Evolutionary conservation across 768 basidiomycete genomes (phyloP), one percentile per base, ranked within the genome.

Genomic region (Macrolepiota albuminosa): DNA sequence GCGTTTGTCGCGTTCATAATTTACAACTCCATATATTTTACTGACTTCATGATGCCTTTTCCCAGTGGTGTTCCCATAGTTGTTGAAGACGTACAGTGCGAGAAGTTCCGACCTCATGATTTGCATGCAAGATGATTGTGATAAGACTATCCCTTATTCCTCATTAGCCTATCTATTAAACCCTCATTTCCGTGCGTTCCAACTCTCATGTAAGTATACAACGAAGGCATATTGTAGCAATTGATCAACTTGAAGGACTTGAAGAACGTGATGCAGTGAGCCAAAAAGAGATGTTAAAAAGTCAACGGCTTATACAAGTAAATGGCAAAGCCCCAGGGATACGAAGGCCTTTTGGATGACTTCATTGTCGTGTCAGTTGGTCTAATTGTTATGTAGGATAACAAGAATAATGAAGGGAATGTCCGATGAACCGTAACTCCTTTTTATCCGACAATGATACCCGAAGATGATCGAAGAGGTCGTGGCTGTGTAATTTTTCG

Each of bases 401-500:
- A 54, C 1, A 21, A 26, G 16, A 18, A 26, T 10, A 39, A 24
- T 26, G 13, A n/a, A 29, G 1, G n/a, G 13, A 31, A 31, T 34
- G 31, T 13, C 72, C 70, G 39, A 72, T 67, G 57, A 70, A 73
- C 10, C 10, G 9, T 3, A 10, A 67, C 67, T 21, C 61, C 49
- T 70, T 69, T 11, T 66, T 29, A 59, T 36, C 33, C 21, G 57
- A 21, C 16, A 21, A 31, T 16, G n/a, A 18, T 18, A 42, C 14
- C 39, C 40, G 26, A 8, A 18, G 24, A 10, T 59, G 57, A 64
- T 62, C 52, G 46, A 46, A 61, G 58, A 51, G 16, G 6, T 11
- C 31, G 72, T 73, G 72, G 72, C 72, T 71, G 70, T 73, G 72
- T 67, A 68, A 63, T 60, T 68, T 73, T 71, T 72, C 58, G 57